Evolutionary conservation across 257 asterid species (phyloP).

Genomic region (Rhazya stricta): DNA sequence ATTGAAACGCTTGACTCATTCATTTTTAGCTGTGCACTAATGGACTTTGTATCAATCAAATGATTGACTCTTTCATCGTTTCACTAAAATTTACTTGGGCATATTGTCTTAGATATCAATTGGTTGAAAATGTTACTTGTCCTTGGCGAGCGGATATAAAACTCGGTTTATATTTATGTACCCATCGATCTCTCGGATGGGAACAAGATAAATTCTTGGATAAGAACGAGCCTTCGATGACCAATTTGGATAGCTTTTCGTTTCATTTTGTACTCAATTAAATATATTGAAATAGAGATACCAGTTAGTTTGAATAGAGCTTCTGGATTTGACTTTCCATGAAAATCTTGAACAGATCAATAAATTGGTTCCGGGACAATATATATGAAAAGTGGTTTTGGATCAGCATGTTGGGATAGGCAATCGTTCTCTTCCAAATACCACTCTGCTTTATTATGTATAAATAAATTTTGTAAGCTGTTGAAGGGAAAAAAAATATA

Average conservation of each 20-base stretch:
- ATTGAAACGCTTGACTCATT: constrained; percentile 13
- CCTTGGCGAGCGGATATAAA: too few relatives aligned
- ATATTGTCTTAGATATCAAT: too few relatives aligned
- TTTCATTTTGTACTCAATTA: background rate
- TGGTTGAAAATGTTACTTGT: too few relatives aligned
- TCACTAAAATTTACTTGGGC: too few relatives aligned
- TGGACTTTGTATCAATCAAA: background rate
- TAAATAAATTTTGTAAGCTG: too few relatives aligned
- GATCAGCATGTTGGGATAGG: too few relatives aligned
- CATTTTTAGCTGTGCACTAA: constrained; percentile 3
- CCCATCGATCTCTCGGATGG: too few relatives aligned
- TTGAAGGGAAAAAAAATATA: too few relatives aligned
- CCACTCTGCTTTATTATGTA: too few relatives aligned
- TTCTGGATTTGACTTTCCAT: constrained; percentile 4
- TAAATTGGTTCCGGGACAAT: background rate
- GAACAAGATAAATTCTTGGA: constrained; percentile 6
- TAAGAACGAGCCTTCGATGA: background rate
- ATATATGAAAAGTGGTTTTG: too few relatives aligned
- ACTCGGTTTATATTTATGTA: too few relatives aligned
- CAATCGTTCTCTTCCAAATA: too few relatives aligned
- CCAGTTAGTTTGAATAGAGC: background rate
- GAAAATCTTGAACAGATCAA: background rate
- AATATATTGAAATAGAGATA: background rate
- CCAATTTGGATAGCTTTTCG: background rate
- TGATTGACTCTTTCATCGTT: background rate